Evolutionary conservation across 2,329 filamentous ascomycete genomes (phyloP).

Genomic region (Cylindrodendrum hubeiense): DNA sequence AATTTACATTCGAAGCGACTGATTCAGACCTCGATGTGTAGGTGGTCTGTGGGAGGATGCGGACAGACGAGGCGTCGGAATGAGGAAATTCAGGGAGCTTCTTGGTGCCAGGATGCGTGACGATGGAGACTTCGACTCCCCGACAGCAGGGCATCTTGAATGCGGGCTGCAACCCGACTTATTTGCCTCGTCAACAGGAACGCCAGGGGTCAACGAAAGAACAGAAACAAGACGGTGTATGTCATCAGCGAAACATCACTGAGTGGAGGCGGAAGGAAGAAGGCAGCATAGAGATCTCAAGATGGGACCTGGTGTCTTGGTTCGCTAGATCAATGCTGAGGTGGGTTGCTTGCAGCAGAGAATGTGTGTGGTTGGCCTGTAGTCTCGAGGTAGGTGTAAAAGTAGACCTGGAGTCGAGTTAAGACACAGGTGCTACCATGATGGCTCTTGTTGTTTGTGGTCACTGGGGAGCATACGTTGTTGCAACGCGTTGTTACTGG

Average conservation of each 20-base stretch:
- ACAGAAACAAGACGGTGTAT: too few relatives aligned
- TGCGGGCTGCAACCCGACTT: background rate
- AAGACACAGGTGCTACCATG: background rate
- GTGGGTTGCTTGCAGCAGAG: background rate
- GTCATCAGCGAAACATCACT: background rate
- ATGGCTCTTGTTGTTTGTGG: background rate
- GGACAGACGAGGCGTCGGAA: slow-evolving; percentile 62
- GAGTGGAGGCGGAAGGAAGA: background rate
- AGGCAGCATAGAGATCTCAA: too few relatives aligned
- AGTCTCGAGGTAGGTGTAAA: too few relatives aligned
- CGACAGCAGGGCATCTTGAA: slow-evolving; percentile 61
- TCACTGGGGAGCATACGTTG: too few relatives aligned
- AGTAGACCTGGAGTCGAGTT: background rate
- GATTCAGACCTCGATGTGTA: slow-evolving; percentile 18
- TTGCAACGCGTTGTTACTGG: background rate
- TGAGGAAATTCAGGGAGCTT: slow-evolving; percentile 67
- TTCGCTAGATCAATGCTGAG: too few relatives aligned
- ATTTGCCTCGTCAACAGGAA: background rate
- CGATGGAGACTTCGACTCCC: slow-evolving; percentile 61
- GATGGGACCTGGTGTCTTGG: too few relatives aligned
- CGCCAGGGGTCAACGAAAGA: background rate
- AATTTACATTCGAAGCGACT: background rate
- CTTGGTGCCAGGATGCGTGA: slow-evolving; percentile 50
- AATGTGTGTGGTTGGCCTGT: too few relatives aligned
- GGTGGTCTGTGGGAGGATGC: slow-evolving; percentile 42